Evolutionary conservation across 345 rosid species (phyloP).

Genomic region (Syzygium aqueum): DNA sequence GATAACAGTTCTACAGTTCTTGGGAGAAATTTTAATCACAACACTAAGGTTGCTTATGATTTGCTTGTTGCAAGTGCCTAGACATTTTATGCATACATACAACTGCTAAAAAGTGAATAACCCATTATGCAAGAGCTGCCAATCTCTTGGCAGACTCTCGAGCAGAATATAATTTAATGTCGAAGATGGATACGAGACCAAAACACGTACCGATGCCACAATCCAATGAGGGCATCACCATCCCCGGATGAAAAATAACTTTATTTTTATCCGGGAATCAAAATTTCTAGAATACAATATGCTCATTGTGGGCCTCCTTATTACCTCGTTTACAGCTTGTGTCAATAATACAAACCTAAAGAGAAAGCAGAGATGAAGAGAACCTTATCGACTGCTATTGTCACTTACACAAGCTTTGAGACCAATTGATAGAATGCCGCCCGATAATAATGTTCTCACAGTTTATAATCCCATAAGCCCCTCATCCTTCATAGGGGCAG

Average conservation of each 20-base stretch:
- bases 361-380: neutral
- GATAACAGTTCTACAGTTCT: neutral
- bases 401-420: neutral
- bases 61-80: neutral
- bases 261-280: neutral
- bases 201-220: neutral
- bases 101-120: neutral
- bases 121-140: neutral
- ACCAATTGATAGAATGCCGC: neutral
- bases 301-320: neutral
- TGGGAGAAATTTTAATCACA: neutral
- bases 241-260: neutral
- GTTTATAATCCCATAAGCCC: neutral
- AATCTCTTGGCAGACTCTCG: neutral
- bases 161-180: neutral
- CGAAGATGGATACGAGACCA: neutral
- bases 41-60: neutral
- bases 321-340: neutral
- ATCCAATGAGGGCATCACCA: neutral
- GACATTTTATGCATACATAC: neutral
- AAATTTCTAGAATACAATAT: neutral
- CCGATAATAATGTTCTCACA: neutral
- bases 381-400: neutral
- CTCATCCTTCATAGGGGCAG: neutral
- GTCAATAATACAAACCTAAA: neutral